Conservation (phyloP, 352 stramenopile species). For the Globisporangium carolinianum region DNA sequence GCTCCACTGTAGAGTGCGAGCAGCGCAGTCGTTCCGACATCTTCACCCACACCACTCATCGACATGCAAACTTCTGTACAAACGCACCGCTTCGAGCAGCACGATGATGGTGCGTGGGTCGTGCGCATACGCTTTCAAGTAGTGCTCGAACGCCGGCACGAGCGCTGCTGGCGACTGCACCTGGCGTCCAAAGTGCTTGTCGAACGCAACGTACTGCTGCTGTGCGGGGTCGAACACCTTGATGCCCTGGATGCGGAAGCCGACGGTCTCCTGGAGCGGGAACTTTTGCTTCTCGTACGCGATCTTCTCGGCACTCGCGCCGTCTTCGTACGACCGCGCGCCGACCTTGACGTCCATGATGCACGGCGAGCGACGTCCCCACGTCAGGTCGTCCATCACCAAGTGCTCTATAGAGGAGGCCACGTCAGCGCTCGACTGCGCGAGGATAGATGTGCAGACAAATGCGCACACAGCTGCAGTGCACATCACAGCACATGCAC, state of each 20-base stretch:
- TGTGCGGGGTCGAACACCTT: slow-evolving; percentile 69
- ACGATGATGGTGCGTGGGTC: slow-evolving; percentile 13
- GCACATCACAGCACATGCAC: not conserved
- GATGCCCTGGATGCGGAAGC: slow-evolving; percentile 93
- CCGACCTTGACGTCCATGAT: slow-evolving; percentile 98
- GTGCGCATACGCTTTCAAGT: slow-evolving; percentile 49
- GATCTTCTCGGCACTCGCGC: slow-evolving; percentile 86
- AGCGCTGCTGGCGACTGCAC: slow-evolving; percentile 56
- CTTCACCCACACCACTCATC: not conserved
- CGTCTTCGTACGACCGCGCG: slow-evolving; percentile 90
- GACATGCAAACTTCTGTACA: not conserved
- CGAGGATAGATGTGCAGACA: too few species aligned
- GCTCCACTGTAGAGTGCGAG: not conserved
- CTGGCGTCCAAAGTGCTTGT: slow-evolving; percentile 84
- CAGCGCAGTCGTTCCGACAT: not conserved
- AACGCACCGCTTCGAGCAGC: slow-evolving; percentile 41
- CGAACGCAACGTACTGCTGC: slow-evolving; percentile 64
- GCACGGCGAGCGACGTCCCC: slow-evolving; percentile 74
- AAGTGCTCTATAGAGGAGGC: slow-evolving; percentile 60
- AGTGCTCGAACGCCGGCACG: slow-evolving; percentile 59
- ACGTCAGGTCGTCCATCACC: slow-evolving; percentile 87
- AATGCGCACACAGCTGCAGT: not conserved
- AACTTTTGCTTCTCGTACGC: slow-evolving; percentile 90
- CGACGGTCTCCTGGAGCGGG: slow-evolving; percentile 83
- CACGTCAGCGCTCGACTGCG: too few species aligned